Conservation (phyloP, 2,329 filamentous ascomycete species). For the Onygena corvina region DNA sequence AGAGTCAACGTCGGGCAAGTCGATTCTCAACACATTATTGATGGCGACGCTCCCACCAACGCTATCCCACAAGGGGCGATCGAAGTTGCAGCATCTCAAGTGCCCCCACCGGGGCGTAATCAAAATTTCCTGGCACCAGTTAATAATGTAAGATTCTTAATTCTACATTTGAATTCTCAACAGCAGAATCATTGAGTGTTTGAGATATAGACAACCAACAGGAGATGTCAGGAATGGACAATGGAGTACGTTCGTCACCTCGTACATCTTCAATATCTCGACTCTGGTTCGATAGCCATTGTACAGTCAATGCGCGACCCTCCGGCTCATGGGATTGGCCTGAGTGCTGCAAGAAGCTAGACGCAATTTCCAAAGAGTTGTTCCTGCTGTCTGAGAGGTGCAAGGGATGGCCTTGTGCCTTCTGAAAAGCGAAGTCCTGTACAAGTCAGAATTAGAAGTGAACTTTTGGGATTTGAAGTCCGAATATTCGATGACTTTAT, state of each 20-base stretch:
- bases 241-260: slow-evolving; percentile 24
- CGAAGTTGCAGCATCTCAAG: slow-evolving; percentile 21
- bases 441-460: no score
- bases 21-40: slow-evolving; percentile 18
- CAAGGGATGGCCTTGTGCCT: no score
- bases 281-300: slow-evolving; percentile 17
- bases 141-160: slow-evolving; percentile 23
- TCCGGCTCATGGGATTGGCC: slow-evolving; percentile 21
- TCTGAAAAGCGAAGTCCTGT: no score
- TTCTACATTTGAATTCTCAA: not conserved
- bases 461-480: no score
- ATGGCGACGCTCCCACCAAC: slow-evolving; percentile 15
- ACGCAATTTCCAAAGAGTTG: no score
- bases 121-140: slow-evolving; percentile 27
- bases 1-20: slow-evolving; percentile 18
- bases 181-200: not conserved
- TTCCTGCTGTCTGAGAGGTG: no score
- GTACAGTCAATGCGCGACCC: slow-evolving; percentile 24
- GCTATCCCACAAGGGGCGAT: slow-evolving; percentile 18
- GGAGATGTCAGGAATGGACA: slow-evolving; percentile 26
- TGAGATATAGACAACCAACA: slow-evolving; percentile 21
- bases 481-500: no score
- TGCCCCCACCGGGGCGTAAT: slow-evolving; percentile 23
- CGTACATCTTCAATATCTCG: slow-evolving; percentile 18
- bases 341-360: no score